Evolutionary conservation across 2,329 filamentous ascomycete species (phyloP).

Genomic region (Fusarium liriodendri): DNA sequence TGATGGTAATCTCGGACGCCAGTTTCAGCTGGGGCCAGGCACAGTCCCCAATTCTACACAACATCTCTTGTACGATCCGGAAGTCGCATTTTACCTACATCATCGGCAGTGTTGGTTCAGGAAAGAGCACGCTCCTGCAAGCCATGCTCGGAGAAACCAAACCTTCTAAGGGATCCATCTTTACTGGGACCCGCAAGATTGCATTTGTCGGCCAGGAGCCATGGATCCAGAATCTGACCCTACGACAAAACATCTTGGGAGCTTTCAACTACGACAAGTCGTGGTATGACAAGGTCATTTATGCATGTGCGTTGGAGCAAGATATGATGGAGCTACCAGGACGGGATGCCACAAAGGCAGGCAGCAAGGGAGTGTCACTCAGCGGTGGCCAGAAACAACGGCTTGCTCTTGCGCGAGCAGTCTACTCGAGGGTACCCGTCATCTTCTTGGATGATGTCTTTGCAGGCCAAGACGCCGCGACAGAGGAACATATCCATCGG

Average conservation of each 20-base stretch:
- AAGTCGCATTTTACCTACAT: constrained; percentile 19
- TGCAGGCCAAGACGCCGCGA: constrained; percentile 37
- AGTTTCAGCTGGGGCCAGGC: constrained; percentile 3
- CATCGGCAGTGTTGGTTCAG: constrained; percentile 11
- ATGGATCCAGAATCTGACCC: constrained; percentile 18
- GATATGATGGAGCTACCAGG: constrained; percentile 7
- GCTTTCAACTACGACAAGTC: constrained; percentile 2
- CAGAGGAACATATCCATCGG: constrained; percentile 18
- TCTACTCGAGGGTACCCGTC: constrained; percentile 38
- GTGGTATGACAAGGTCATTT: constrained; percentile 8
- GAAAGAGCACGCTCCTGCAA: constrained; percentile 14
- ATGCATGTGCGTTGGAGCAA: constrained; percentile 13
- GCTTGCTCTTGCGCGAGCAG: constrained; percentile 40
- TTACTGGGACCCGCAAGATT: constrained; percentile 4
- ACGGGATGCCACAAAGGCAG: constrained; percentile 37
- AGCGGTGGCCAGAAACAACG: constrained; percentile 50
- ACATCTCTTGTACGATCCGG: constrained; percentile 5
- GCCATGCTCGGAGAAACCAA: constrained; percentile 14
- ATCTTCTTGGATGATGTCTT: constrained; percentile 50
- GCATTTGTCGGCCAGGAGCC: constrained; percentile 17
- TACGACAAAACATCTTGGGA: constrained; percentile 16
- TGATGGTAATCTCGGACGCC: constrained; percentile 9
- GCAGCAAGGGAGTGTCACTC: constrained; percentile 48
- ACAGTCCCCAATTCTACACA: not conserved
- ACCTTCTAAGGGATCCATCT: constrained; percentile 8